Evolutionary conservation across 2,329 filamentous ascomycete genomes (phyloP), one percentile per base, ranked within the genome.

Genomic region (Cladosporium halotolerans): DNA sequence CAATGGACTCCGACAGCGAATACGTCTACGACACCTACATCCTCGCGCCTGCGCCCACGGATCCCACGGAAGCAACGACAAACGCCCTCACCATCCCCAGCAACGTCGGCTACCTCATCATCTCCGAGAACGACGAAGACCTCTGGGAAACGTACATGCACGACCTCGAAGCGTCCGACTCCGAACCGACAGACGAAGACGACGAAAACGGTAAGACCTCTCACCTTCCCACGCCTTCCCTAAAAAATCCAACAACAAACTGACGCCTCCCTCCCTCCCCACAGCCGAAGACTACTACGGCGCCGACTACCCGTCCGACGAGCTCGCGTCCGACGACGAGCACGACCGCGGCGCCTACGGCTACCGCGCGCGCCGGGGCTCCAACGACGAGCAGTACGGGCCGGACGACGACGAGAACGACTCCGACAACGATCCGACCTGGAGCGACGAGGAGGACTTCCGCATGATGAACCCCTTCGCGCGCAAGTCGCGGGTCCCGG

Each of bases 221-320:
- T 4, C 10, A 36, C 10, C 34, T n/a, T 5, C 76, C 77, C 64
- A 61, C 67, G 58, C 14, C 84, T 38, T 18, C 39, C 52, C 46
- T 41, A 34, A 47, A 40, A 41, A 45, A 31, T 23, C 47, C 38
- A 45, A 46, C 45, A 55, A 53, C 31, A 51, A 43, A 57, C 23
- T 28, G 23, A 28, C 23, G 4, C 23, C 23, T 28, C 23, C 23
- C 23, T 28, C 23, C 23, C 23, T 28, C 23, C 3, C 32, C 9
- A 2, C 33, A 53, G 85, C 87, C 34, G 87, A 91, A 66, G 85
- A 89, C 62, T 84, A 89, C 68, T 89, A 90, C 64, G 82, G 83
- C 3, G 84, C 86, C 51, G 87, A 91, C 66, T 91, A 91, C 60
- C 87, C 87, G 0, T 87, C 91, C 57, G 86, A 91, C 51, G 87